Evolutionary conservation across 805 yeast species (phyloP), one percentile per base, ranked within the genome.

Genomic region (Barnettozyma sucrosica): DNA sequence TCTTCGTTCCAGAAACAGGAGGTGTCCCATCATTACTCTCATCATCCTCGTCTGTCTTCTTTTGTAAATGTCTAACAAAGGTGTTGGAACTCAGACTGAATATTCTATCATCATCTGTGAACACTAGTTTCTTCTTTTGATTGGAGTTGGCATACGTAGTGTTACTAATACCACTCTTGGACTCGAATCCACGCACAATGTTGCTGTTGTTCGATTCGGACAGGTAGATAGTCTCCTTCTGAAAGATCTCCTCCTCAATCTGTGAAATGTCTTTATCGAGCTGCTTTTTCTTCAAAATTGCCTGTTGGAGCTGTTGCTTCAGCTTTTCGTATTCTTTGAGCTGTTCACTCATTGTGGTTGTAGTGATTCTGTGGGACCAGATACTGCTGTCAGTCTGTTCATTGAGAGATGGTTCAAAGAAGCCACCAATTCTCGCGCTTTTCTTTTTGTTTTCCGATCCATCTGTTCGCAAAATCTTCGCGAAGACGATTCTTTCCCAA

Each of bases 161-260:
- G 43, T 83, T 47, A n/a, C 33, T 46, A 9, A 86, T 85, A 59
- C 50, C 51, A 11, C 44, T 44, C 25, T 87, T 86, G 56, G 80
- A 84, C 43, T 90, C 97, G 58, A 89, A 90, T 1, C 98, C 98
- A 53, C 85, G 84, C n/a, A 89, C 85, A 24, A 92, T 83, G 63
- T 88, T 90, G 0, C 97, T 90, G 25, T 72, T 65, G 25, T 69
- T 65, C 49, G 88, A 79, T 45, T 85, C 89, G 25, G 83, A 78
- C 41, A 90, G 77, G 61, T 90, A 90, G 13, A 79, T 77, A 9
- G 84, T 80, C 61, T 90, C 98, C 54, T 80, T 79, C 42, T 80
- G 83, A 66, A 80, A 89, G 6, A 90, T 82, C 45, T 79, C 77
- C 52, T 89, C 96, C 59, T 90, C 96, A 6, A 89, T 62, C 40